A percentile compares a stretch with the other conserved stretches of the same genome.
phyloP scores from a whole-genome alignment of 78 protist genomes.

The Dictyostelium capitatum region DNA sequence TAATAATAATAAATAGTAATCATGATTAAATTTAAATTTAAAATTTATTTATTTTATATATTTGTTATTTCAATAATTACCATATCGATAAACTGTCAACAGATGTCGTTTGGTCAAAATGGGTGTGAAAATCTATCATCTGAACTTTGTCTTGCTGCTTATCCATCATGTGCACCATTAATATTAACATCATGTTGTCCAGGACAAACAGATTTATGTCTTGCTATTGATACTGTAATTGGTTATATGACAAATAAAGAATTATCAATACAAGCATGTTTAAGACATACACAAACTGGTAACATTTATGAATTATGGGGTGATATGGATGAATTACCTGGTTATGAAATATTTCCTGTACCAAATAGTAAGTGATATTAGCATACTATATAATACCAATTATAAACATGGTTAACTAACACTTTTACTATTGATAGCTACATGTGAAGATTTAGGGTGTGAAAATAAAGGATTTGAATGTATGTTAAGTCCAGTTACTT shows the following conservation, averaged over 20 bases:
- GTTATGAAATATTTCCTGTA: background rate
- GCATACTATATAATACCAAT: background rate
- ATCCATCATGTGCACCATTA: conserved; percentile 35
- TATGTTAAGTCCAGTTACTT: background rate
- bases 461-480: conserved; percentile 37
- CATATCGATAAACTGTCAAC: too few relatives aligned
- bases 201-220: conserved; percentile 14
- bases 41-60: too few relatives aligned
- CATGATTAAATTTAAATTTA: too few relatives aligned
- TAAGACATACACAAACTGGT: background rate
- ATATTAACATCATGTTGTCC: conserved; percentile 34
- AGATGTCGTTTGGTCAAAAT: too few relatives aligned
- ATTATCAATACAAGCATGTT: background rate
- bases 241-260: background rate
- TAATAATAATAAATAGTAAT: too few relatives aligned
- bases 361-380: conserved; percentile 1
- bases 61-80: too few relatives aligned
- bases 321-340: background rate
- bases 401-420: too few relatives aligned
- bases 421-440: background rate
- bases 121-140: background rate
- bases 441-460: conserved; percentile 39
- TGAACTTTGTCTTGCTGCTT: conserved; percentile 30
- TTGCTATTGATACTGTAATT: background rate
- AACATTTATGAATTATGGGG: background rate